Evolutionary conservation across 169 alveolate species (phyloP).

Genomic region (Plasmodium vivax): DNA sequence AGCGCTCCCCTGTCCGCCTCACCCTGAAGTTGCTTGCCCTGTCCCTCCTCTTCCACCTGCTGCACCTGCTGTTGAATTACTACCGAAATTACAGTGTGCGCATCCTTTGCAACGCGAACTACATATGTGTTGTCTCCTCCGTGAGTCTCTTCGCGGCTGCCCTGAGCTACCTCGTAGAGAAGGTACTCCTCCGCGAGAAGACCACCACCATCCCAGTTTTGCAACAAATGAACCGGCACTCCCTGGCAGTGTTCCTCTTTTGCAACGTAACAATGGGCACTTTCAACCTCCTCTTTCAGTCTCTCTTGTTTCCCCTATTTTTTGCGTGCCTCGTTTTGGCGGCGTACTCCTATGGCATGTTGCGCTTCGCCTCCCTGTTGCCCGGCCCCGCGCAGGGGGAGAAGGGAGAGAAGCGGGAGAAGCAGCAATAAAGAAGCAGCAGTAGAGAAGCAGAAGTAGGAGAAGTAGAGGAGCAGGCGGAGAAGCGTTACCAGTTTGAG

Average conservation of each 20-base stretch:
- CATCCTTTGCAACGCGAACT: conserved; percentile 56
- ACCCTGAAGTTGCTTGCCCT: neutral
- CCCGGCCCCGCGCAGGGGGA: neutral
- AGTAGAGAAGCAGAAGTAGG: too few relatives aligned
- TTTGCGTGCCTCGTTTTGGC: conserved; percentile 9
- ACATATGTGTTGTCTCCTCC: conserved; percentile 24
- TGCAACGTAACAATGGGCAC: conserved; percentile 35
- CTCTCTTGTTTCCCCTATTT: conserved; percentile 36
- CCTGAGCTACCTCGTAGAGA: conserved; percentile 31
- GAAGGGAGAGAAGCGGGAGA: neutral
- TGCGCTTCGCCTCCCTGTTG: conserved; percentile 6
- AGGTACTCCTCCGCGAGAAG: neutral
- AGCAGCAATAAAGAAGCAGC: too few relatives aligned
- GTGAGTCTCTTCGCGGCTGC: conserved; percentile 3
- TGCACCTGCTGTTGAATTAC: conserved; percentile 15
- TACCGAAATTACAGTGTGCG: conserved; percentile 36
- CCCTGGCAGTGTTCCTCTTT: conserved; percentile 19
- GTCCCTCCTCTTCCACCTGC: conserved; percentile 21
- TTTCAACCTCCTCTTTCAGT: conserved; percentile 37
- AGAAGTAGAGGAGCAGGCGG: neutral
- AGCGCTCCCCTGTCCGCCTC: neutral
- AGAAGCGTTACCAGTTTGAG: neutral
- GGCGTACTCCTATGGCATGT: neutral
- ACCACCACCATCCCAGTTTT: conserved; percentile 12
- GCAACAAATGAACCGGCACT: conserved; percentile 14